Evolutionary conservation across 352 stramenopile genomes (phyloP).

Genomic region (Phytopythium oedochilum): DNA sequence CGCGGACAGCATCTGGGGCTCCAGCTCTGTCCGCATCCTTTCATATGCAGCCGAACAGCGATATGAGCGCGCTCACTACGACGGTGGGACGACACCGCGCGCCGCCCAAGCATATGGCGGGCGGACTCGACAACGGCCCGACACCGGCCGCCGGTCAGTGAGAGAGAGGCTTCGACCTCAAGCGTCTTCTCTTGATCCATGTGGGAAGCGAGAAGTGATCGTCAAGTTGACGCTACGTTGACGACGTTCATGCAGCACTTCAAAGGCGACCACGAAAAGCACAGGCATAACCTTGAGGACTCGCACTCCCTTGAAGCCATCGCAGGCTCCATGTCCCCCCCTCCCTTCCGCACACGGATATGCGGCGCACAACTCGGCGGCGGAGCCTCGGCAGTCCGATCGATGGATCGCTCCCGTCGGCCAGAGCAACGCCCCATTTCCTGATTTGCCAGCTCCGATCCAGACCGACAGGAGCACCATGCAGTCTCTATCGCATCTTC

Average conservation of each 20-base stretch:
- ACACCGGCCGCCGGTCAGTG: background rate
- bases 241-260: too few species aligned
- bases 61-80: background rate
- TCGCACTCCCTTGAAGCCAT: constrained; percentile 1
- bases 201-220: constrained; percentile 1
- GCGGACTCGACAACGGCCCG: background rate
- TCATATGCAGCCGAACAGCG: background rate
- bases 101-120: background rate
- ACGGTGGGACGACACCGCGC: background rate
- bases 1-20: too few species aligned
- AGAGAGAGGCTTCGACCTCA: too few species aligned
- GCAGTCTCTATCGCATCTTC: background rate
- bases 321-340: background rate
- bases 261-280: background rate
- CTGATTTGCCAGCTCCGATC: background rate
- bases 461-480: background rate
- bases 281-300: too few species aligned
- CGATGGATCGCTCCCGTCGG: background rate
- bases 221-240: too few species aligned
- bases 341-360: background rate
- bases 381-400: too few species aligned
- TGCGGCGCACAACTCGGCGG: background rate
- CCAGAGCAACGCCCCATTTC: background rate
- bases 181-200: constrained; percentile 3
- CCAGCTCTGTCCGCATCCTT: background rate